Evolutionary conservation across 2,329 filamentous ascomycete species (phyloP), one percentile per base, ranked within the genome.

Genomic region (Grosmannia huntii): DNA sequence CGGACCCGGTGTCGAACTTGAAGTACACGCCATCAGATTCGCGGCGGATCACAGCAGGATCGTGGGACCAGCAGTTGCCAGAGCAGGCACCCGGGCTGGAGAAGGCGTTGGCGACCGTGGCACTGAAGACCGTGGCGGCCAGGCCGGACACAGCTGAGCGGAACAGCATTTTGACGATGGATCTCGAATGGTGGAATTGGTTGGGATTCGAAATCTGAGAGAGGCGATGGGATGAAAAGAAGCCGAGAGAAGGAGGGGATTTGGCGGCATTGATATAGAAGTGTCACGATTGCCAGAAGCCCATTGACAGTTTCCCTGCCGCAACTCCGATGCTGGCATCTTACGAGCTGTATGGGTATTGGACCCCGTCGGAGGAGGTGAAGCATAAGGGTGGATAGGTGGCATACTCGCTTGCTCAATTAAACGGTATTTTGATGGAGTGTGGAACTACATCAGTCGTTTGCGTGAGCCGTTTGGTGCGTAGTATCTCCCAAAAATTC

Each of bases 1-100:
- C 66, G 62, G 67, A 68, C n/a, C 71, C 71, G 9, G 74, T 76
- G 49, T 68, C 69, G 67, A 76, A 75, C 57, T 72, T 66, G 65
- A 74, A 75, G 63, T 73, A 75, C 33, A 64, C 68, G 52, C 72
- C 71, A 55, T 75, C 72, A n/a, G 66, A 66, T 5, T 12, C n/a
- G 46, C 71, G 69, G 36, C 68, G 70, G 59, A 75, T 66, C 41
- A 75, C 65, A 3, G 68, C 66, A 16, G 72, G 72, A 60, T 74
- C 72, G 60, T 74, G 72, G 6, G 52, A 33, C 31, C 31, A 54
- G 33, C 52, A 54, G 33, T 54, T 25, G 23, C 52, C 52, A 23
- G 52, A 54, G 52, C 52, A 54, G 52, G 52, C 33, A 16, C 52
- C 52, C 33, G 52, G 52, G 33, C 44, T 41, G 5, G 52, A 38